Conservation (phyloP, 805 yeast species). For the Monosporozyma servazzii region DNA sequence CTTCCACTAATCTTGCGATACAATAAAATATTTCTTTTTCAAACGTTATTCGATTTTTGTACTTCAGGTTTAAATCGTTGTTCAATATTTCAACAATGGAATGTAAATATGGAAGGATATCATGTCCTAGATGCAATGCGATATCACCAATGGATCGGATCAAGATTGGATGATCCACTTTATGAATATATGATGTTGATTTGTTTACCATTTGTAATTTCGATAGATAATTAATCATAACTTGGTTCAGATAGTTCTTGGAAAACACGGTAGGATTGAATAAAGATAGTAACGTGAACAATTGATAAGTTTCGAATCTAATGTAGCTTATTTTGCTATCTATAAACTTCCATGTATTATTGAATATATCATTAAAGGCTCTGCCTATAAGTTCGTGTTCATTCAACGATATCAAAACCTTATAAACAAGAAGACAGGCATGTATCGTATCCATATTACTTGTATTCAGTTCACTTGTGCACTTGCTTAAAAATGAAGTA, state of each 20-base stretch:
- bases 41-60: conserved; percentile 52
- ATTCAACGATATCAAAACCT: conserved; percentile 53
- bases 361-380: conserved; percentile 65
- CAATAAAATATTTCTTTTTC: conserved; percentile 84
- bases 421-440: conserved; percentile 68
- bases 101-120: conserved; percentile 77
- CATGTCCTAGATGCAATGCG: conserved; percentile 59
- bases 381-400: conserved; percentile 65
- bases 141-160: conserved; percentile 73
- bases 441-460: conserved; percentile 58
- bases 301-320: conserved; percentile 66
- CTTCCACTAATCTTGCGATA: conserved; percentile 67
- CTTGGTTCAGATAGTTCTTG: conserved; percentile 67
- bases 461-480: conserved; percentile 40
- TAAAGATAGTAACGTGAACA: conserved; percentile 69
- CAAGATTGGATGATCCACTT: conserved; percentile 55
- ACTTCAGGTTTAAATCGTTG: conserved; percentile 51
- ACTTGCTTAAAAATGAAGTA: conserved; percentile 52
- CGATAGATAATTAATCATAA: conserved; percentile 64
- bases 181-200: conserved; percentile 2
- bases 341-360: conserved; percentile 58
- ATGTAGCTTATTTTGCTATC: conserved; percentile 65
- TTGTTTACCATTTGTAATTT: conserved; percentile 58
- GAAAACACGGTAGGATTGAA: conserved; percentile 67
- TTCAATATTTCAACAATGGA: conserved; percentile 69